Evolutionary conservation across 331 rosid genomes (phyloP).

Genomic region (Stylosanthes scabra): DNA sequence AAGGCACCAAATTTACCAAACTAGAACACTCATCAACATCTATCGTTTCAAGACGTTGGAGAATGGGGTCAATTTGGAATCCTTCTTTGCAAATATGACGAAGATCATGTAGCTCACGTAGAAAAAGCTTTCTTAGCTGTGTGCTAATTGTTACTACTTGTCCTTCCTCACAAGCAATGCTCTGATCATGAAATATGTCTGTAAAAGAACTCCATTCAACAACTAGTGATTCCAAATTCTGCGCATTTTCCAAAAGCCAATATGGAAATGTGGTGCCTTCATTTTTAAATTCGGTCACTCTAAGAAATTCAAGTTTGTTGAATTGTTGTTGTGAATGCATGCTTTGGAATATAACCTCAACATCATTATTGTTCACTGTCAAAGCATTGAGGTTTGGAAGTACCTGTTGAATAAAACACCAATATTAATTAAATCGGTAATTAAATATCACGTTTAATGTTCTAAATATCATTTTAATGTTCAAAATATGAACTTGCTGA

Average conservation of each 20-base stretch:
- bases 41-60: background rate
- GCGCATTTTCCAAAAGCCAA: slow-evolving; percentile 1
- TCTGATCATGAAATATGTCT: background rate
- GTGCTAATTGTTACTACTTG: background rate
- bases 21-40: background rate
- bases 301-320: background rate
- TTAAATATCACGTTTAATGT: too few relatives aligned
- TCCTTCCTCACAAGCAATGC: background rate
- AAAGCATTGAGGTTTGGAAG: background rate
- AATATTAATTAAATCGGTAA: background rate
- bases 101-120: background rate
- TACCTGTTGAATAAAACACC: background rate
- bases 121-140: background rate
- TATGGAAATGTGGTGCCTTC: background rate
- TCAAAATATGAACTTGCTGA: too few relatives aligned
- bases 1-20: slow-evolving; percentile 17
- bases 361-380: background rate
- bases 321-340: background rate
- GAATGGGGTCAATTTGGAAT: slow-evolving; percentile 1
- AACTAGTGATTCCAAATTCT: accelerated
- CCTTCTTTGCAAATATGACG: slow-evolving; percentile 29
- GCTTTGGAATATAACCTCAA: background rate
- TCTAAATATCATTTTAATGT: too few relatives aligned
- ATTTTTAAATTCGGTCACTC: background rate
- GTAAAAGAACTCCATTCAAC: background rate